These are phyloP conservation scores for Trichodelitschia bisporula DNA, from an alignment of 495 filamentous ascomycete species.

Conservation along the genomic window DNA sequence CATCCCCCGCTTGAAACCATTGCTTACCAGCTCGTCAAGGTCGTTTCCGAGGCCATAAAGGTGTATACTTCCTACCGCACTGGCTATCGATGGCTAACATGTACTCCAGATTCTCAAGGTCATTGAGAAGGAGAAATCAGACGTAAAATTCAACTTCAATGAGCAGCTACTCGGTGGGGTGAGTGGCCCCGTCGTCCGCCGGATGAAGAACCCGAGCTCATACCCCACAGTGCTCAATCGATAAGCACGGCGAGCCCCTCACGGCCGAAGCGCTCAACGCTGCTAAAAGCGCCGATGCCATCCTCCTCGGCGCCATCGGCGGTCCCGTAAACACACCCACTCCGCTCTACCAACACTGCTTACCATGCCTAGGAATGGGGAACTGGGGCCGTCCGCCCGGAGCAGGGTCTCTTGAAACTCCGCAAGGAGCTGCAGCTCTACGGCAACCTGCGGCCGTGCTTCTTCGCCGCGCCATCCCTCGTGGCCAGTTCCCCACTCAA, in stretches of 20 bases:
- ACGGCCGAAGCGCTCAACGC: conserved; percentile 67
- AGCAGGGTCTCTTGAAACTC: conserved; percentile 80
- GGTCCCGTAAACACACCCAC: conserved; percentile 68
- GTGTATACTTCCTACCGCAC: conserved; percentile 19
- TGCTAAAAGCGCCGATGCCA: conserved; percentile 74
- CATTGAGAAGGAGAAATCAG: conserved; percentile 40
- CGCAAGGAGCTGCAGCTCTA: conserved; percentile 89
- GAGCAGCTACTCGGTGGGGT: conserved; percentile 86
- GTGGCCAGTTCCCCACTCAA: conserved; percentile 77
- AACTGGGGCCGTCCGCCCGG: conserved; percentile 65
- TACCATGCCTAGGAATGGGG: conserved; percentile 51
- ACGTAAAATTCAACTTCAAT: conserved; percentile 69
- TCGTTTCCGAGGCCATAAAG: conserved; percentile 63
- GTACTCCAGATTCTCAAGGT: conserved; percentile 39
- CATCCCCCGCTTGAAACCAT: conserved; percentile 1
- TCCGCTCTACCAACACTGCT: conserved; percentile 2
- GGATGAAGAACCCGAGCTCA: conserved; percentile 1
- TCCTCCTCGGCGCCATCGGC: conserved; percentile 85
- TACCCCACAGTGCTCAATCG: conserved; percentile 51
- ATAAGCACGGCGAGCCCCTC: conserved; percentile 49
- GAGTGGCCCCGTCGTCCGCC: conserved; percentile 19
- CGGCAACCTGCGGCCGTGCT: conserved; percentile 94
- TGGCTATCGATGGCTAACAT: not conserved
- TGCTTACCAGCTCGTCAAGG: conserved; percentile 11
- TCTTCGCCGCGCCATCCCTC: conserved; percentile 77